Evolutionary conservation across 495 filamentous ascomycete genomes (phyloP), one percentile per base, ranked within the genome.

Genomic region (Aspergillus nanangensis): DNA sequence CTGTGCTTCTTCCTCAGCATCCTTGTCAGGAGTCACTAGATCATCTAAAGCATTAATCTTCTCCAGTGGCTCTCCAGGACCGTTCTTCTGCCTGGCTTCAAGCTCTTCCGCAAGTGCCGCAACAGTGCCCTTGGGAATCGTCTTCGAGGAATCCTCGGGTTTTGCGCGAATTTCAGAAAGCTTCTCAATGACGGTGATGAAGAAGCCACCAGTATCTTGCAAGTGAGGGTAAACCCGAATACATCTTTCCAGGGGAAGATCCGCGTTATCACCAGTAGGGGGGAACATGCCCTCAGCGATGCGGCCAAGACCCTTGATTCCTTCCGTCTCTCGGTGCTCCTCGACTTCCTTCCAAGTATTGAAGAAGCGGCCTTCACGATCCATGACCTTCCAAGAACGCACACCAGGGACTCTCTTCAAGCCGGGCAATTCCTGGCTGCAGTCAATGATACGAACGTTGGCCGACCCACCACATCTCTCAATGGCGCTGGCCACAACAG

Each of bases 191-290:
- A 96, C 88, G 1, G 90, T 80, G 58, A 99, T 95, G 70, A 97
- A 99, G 75, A 99, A 99, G 19, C 83, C 90, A 45, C 93, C 93
- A 33, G 93, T 97, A 56, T 99, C 89, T 65, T 97, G 94, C 50
- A 88, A 74, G 62, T 99, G 92, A 20, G 90, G 85, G 60, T 99
- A 99, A 11, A 99, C 77, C 47, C 93, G 78, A 77, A 96, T 89
- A 65, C 90, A 95, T 32, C 84, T 79, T 50, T 96, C 87, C 1
- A 96, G 76, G 4, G 89, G 88, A n/a, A 96, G 71, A 24, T 71
- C 54, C 14, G 65, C 66, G 41, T 66, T 67, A 41, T 77, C 75
- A 39, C 74, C 79, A 17, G 57, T 62, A 2, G 87, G 84, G 3
- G 94, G 77, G 65, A 97, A 97, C 87, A 96, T 91, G 55, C 80